Base-by-base conservation (phyloP, 306 rosid species). In the Rosa chinensis region DNA sequence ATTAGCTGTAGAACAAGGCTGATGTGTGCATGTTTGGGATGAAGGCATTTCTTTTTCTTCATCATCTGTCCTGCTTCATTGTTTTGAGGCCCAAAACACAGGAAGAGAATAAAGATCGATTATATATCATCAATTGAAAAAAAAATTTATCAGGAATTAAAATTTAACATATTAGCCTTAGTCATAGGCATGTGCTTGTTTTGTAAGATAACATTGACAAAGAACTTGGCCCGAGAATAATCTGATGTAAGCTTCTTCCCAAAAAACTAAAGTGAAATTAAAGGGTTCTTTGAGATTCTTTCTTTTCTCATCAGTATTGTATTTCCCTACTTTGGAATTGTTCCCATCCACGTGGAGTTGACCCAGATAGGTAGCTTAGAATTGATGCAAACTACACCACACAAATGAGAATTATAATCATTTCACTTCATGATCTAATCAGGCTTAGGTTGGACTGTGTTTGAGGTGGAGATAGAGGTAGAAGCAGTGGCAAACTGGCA, bases 131-230 rank as follows among this genome's bases (percentile, higher is more conserved):
- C 48, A n/a, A 53, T 9, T 44, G 43, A 52, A 49, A 47, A 44
- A 21, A 72, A 44, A 44, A 44, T 8, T 10, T 44, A 44, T 7
- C 47, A 44, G 37, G 49, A 49, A 52, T 5, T 48, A 40, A 75
- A 50, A 17, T 11, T 13, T 55, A 20, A 55, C 37, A 32, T 2
- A 32, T 32, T 25, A 69, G 23, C 74, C 43, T 64, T 58, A 79
- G 78, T 82, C 74, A 68, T 63, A 55, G n/a, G 81, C 88, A 87
- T 82, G 85, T 87, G 88, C 90, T 73, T 79, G 45, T 72, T 73
- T 47, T 56, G 52, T 28, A 72, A 81, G 55, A 75, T 45, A 85
- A 73, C 66, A 40, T 50, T 37, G 37, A 52, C 37, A 62, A 84
- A 47, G 25, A 78, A 71, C 67, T 64, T 61, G 72, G 45, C 53